A percentile compares a stretch with the other conserved stretches of the same genome.
These are phyloP conservation scores for Alternaria arbusti DNA, from an alignment of 2,329 filamentous ascomycete genomes.

Conservation along the genomic window DNA sequence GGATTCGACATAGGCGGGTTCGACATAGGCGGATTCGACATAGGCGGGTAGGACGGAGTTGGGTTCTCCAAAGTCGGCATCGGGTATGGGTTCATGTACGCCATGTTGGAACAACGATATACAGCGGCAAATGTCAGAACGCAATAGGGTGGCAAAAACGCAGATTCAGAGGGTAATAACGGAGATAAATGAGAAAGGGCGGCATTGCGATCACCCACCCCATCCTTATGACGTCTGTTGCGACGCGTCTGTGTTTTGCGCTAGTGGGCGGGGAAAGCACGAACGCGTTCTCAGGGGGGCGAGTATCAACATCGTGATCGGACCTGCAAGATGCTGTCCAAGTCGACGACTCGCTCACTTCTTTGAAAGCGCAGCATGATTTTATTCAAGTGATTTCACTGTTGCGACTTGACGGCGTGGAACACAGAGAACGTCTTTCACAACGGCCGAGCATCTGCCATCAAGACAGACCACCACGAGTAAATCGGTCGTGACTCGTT, in stretches of 20 bases:
- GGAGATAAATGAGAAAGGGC: neutral
- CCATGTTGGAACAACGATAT: neutral
- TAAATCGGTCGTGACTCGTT: neutral
- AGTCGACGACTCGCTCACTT: too few relatives aligned
- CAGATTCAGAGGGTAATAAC: neutral
- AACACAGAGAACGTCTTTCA: fast-evolving
- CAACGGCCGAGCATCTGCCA: neutral
- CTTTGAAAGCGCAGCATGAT: neutral
- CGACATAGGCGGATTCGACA: neutral
- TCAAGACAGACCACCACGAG: neutral
- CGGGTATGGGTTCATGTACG: neutral
- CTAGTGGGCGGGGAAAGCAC: neutral
- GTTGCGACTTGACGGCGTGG: fast-evolving
- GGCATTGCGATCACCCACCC: neutral
- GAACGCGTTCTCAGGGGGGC: neutral
- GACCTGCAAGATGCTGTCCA: neutral
- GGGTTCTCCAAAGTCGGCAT: neutral
- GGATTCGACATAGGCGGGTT: too few relatives aligned
- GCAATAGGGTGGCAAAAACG: neutral
- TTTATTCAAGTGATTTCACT: fast-evolving
- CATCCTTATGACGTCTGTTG: neutral
- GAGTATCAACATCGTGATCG: neutral
- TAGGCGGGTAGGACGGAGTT: neutral
- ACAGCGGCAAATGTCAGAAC: too few relatives aligned
- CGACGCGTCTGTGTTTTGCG: neutral